Percentiles rank a stretch among this genome's conserved stretches.
Evolutionary conservation across 768 basidiomycete genomes (phyloP).

Genomic region (Collybiopsis confluens): DNA sequence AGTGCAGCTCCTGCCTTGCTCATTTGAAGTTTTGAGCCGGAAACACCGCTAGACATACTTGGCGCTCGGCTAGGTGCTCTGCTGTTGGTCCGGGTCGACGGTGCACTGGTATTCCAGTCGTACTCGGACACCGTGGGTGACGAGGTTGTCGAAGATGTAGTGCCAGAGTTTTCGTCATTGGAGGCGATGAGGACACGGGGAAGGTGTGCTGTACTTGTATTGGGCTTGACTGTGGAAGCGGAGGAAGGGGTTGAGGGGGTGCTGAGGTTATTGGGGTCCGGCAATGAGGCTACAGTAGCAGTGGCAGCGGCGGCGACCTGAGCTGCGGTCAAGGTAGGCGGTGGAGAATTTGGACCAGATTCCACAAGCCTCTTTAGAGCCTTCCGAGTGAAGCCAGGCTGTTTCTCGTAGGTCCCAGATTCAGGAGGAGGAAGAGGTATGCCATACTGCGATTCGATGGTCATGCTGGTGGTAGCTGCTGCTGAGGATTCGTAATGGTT

Average conservation of each 20-base stretch:
- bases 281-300: background rate
- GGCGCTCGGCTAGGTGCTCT: slow-evolving; percentile 37
- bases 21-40: slow-evolving; percentile 26
- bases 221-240: background rate
- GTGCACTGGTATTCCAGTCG: slow-evolving; percentile 39
- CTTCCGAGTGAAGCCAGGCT: slow-evolving; percentile 23
- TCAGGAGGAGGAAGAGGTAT: slow-evolving; percentile 31
- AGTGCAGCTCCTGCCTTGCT: background rate
- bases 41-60: slow-evolving; percentile 25
- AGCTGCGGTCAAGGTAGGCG: background rate
- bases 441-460: slow-evolving; percentile 8
- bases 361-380: slow-evolving; percentile 20
- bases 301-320: background rate
- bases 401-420: slow-evolving; percentile 24
- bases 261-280: background rate
- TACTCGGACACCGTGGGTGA: slow-evolving; percentile 42
- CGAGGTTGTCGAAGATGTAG: slow-evolving; percentile 5
- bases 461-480: slow-evolving; percentile 5
- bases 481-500: slow-evolving; percentile 5
- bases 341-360: background rate
- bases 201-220: background rate
- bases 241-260: background rate
- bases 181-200: background rate
- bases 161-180: background rate
- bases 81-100: slow-evolving; percentile 46